Percentiles rank a stretch among this genome's conserved stretches.
Evolutionary conservation across 257 asterid species (phyloP).

Genomic region (Petunia secreta): DNA sequence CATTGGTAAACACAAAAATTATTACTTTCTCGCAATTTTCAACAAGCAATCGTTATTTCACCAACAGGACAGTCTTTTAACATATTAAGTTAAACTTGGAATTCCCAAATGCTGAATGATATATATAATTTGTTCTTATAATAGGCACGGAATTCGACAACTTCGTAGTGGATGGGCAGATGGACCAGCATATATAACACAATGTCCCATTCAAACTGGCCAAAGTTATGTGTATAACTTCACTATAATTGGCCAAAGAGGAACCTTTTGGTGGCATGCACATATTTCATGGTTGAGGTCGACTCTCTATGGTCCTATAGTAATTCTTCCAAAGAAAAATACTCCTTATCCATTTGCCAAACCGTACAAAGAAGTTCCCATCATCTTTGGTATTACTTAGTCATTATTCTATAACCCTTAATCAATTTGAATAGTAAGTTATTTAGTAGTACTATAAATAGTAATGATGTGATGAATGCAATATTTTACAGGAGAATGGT

Average conservation of each 20-base stretch:
- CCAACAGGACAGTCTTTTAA: not conserved
- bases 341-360: slow-evolving; percentile 56
- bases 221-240: slow-evolving; percentile 62
- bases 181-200: slow-evolving; percentile 66
- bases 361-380: slow-evolving; percentile 64
- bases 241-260: slow-evolving; percentile 63
- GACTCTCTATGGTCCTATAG: slow-evolving; percentile 60
- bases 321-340: slow-evolving; percentile 57
- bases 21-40: not conserved
- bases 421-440: not conserved
- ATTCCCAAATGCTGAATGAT: not conserved
- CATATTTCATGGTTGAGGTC: slow-evolving; percentile 72
- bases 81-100: not conserved
- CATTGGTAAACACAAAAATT: slow-evolving; percentile 46
- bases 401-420: not conserved
- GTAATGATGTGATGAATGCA: not conserved
- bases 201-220: slow-evolving; percentile 65
- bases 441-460: too few relatives aligned
- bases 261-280: slow-evolving; percentile 66
- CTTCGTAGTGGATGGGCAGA: slow-evolving; percentile 74
- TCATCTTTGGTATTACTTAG: slow-evolving; percentile 52
- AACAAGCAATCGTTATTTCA: not conserved
- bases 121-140: not conserved
- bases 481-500: slow-evolving; percentile 62
- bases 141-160: slow-evolving; percentile 70